Conservation (phyloP, 306 rosid genomes). For the Heteromeles arbutifolia region DNA sequence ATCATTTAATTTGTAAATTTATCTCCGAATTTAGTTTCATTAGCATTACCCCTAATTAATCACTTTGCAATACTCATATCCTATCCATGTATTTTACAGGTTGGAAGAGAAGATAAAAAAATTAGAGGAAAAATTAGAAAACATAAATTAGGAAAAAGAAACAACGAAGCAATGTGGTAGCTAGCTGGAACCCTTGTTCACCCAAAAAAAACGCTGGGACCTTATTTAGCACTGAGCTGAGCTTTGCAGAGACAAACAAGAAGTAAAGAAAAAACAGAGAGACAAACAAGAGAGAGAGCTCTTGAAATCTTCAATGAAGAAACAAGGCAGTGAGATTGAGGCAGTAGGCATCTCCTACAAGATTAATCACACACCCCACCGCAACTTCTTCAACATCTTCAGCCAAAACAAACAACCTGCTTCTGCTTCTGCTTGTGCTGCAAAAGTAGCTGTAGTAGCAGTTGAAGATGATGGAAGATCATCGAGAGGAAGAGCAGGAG, state of each 20-base stretch:
- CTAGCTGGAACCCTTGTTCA: too few relatives aligned
- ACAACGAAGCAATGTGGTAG: background rate
- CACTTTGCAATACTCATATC: too few relatives aligned
- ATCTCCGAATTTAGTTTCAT: rapidly evolving
- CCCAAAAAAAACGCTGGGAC: too few relatives aligned
- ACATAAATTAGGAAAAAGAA: background rate
- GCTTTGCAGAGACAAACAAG: background rate
- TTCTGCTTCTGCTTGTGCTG: slow-evolving; percentile 10
- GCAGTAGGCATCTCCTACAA: slow-evolving; percentile 64
- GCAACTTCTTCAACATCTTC: background rate
- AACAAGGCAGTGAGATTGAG: slow-evolving; percentile 80
- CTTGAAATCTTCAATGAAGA: slow-evolving; percentile 38
- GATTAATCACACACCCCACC: slow-evolving; percentile 34
- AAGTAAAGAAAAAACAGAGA: background rate
- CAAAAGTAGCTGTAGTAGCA: slow-evolving; percentile 5
- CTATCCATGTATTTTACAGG: background rate
- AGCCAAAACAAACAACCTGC: background rate
- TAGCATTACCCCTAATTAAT: too few relatives aligned
- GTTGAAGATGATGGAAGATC: slow-evolving; percentile 9
- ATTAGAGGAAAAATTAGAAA: background rate
- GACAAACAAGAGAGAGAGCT: slow-evolving; percentile 4
- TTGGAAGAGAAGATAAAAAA: background rate
- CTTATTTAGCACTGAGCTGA: background rate
- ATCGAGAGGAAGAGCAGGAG: slow-evolving; percentile 10
- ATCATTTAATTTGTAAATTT: too few relatives aligned